These are phyloP conservation scores for Dicorynia guianensis DNA, from an alignment of 306 rosid genomes.

Conservation along the genomic window DNA sequence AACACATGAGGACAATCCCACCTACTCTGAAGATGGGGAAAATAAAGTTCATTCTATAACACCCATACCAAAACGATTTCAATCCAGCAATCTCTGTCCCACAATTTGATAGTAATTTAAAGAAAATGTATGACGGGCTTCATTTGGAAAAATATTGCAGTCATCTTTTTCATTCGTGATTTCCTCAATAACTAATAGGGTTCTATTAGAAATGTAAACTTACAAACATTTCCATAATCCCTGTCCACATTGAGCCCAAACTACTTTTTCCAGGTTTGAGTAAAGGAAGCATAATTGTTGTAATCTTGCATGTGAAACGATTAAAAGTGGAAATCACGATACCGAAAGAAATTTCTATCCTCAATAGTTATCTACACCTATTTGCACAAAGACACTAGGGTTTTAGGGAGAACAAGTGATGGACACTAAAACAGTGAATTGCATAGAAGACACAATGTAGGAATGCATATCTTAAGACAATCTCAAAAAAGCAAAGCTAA, in stretches of 20 bases:
- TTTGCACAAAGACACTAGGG: background rate
- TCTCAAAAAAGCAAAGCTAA: background rate
- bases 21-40: background rate
- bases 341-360: background rate
- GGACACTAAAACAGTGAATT: no score
- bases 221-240: background rate
- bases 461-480: no score
- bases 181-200: background rate
- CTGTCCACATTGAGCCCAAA: background rate
- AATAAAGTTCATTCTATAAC: background rate
- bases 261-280: background rate
- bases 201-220: background rate
- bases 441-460: no score
- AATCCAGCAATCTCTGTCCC: background rate
- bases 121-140: background rate
- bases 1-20: background rate
- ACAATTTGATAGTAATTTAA: background rate
- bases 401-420: no score
- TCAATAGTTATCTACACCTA: background rate
- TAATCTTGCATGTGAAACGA: background rate
- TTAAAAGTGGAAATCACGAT: background rate
- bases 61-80: background rate
- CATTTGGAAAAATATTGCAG: background rate
- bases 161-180: no score
- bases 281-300: background rate